A percentile compares a stretch with the other conserved stretches of the same genome.
Conservation (phyloP, 2,329 filamentous ascomycete genomes). For the Nigrospora oryzae region DNA sequence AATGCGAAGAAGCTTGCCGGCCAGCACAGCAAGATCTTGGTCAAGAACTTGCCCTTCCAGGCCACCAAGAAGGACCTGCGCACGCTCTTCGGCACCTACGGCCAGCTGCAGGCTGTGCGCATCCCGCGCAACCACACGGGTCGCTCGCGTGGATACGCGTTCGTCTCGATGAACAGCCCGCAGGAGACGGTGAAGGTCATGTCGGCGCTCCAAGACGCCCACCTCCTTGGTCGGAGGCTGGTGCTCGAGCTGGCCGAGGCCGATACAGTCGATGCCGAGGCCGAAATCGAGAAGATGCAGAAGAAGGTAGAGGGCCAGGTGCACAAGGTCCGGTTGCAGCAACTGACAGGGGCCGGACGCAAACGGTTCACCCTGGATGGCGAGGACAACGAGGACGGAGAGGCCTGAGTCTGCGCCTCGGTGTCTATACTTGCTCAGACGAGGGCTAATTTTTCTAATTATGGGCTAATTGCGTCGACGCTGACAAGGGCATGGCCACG, state of each 20-base stretch:
- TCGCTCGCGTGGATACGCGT: conserved; percentile 85
- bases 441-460: background rate
- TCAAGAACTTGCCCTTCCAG: conserved; percentile 98
- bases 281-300: conserved; percentile 94
- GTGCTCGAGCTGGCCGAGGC: conserved; percentile 88
- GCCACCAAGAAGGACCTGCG: conserved; percentile 87
- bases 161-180: conserved; percentile 88
- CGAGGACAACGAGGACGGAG: conserved; percentile 48
- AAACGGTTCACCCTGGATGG: conserved; percentile 84
- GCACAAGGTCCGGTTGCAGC: conserved; percentile 83
- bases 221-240: conserved; percentile 81
- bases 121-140: conserved; percentile 93
- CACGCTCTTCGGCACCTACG: conserved; percentile 79
- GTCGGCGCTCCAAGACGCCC: conserved; percentile 83
- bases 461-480: conserved; percentile 15
- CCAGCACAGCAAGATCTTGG: conserved; percentile 82
- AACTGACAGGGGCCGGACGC: conserved; percentile 73
- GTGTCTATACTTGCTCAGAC: conserved; percentile 15
- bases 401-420: conserved; percentile 20
- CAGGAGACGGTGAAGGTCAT: conserved; percentile 87
- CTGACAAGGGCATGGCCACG: conserved; percentile 16
- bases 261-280: conserved; percentile 84
- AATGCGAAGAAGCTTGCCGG: conserved; percentile 70
- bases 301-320: conserved; percentile 87
- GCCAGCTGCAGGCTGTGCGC: conserved; percentile 83